Percentiles rank a stretch among this genome's conserved stretches.
Evolutionary conservation across 2,329 filamentous ascomycete species (phyloP).

Genomic region (Trichoderma sp.): DNA sequence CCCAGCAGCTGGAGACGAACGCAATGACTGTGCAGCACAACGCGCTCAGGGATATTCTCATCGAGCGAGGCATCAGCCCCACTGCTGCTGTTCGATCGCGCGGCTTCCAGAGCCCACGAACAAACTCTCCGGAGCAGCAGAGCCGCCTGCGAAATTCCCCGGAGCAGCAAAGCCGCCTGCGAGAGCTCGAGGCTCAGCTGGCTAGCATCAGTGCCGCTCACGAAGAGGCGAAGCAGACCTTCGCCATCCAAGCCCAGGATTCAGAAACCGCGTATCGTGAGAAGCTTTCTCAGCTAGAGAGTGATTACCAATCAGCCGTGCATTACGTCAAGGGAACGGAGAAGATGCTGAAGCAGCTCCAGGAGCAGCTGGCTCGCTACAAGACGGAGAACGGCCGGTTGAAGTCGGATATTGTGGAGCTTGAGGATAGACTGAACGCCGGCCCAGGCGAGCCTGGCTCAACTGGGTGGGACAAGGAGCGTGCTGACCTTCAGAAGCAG

Average conservation of each 20-base stretch:
- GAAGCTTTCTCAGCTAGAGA: slow-evolving; percentile 90
- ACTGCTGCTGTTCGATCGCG: slow-evolving; percentile 69
- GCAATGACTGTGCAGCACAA: slow-evolving; percentile 89
- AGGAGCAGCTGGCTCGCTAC: slow-evolving; percentile 91
- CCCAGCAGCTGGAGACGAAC: slow-evolving; percentile 90
- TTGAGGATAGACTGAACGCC: slow-evolving; percentile 57
- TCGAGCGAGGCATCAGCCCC: slow-evolving; percentile 83
- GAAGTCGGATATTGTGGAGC: slow-evolving; percentile 75
- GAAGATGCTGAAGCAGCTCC: slow-evolving; percentile 98
- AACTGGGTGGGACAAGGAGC: slow-evolving; percentile 75
- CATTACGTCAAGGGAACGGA: slow-evolving; percentile 98
- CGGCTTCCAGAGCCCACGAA: slow-evolving; percentile 68
- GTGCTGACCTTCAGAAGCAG: slow-evolving; percentile 65
- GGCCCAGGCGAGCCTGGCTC: slow-evolving; percentile 45
- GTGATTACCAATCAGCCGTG: slow-evolving; percentile 95
- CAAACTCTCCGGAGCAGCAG: slow-evolving; percentile 77
- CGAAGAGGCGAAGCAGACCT: slow-evolving; percentile 78
- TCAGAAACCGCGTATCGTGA: slow-evolving; percentile 89
- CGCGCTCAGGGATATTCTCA: slow-evolving; percentile 88
- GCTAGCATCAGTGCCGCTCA: slow-evolving; percentile 75
- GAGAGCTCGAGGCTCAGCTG: slow-evolving; percentile 87
- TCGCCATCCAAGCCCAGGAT: slow-evolving; percentile 79
- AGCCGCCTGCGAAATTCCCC: slow-evolving; percentile 64
- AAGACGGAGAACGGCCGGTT: slow-evolving; percentile 83
- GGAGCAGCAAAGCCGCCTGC: slow-evolving; percentile 74